Evolutionary conservation across 2,329 filamentous ascomycete genomes (phyloP).

Genomic region (Stemphylium vesicarium): DNA sequence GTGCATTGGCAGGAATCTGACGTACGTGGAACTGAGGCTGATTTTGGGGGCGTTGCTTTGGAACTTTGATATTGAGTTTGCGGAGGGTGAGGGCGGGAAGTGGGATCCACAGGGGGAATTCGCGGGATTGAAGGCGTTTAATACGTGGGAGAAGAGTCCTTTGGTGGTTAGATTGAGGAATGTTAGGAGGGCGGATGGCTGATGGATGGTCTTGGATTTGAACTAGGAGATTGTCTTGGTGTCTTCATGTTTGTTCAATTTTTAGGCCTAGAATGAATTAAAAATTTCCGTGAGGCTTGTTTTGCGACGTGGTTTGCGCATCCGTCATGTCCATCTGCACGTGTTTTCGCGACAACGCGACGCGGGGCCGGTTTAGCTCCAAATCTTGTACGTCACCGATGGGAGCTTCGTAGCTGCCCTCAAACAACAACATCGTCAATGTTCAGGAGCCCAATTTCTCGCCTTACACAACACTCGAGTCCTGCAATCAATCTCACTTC

Average conservation of each 20-base stretch:
- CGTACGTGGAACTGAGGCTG: slow-evolving; percentile 46
- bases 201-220: too few relatives aligned
- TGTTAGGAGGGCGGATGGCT: slow-evolving; percentile 29
- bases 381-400: slow-evolving; percentile 16
- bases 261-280: too few relatives aligned
- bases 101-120: slow-evolving; percentile 40
- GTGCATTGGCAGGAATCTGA: slow-evolving; percentile 42
- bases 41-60: slow-evolving; percentile 42
- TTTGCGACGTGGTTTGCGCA: too few relatives aligned
- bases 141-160: slow-evolving; percentile 45
- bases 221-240: too few relatives aligned
- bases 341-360: slow-evolving; percentile 19
- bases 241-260: too few relatives aligned
- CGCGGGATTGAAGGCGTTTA: slow-evolving; percentile 37
- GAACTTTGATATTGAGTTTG: slow-evolving; percentile 45
- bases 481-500: not conserved
- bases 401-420: not conserved
- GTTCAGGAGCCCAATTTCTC: not conserved
- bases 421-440: slow-evolving; percentile 1
- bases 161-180: slow-evolving; percentile 42
- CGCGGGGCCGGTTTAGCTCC: slow-evolving; percentile 18
- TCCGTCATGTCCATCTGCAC: not conserved
- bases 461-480: not conserved
- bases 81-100: slow-evolving; percentile 29
- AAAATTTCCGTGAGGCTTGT: too few relatives aligned